These are phyloP conservation scores for Eimeria falciformis DNA, from an alignment of 169 alveolate species.

Conservation along the genomic window DNA sequence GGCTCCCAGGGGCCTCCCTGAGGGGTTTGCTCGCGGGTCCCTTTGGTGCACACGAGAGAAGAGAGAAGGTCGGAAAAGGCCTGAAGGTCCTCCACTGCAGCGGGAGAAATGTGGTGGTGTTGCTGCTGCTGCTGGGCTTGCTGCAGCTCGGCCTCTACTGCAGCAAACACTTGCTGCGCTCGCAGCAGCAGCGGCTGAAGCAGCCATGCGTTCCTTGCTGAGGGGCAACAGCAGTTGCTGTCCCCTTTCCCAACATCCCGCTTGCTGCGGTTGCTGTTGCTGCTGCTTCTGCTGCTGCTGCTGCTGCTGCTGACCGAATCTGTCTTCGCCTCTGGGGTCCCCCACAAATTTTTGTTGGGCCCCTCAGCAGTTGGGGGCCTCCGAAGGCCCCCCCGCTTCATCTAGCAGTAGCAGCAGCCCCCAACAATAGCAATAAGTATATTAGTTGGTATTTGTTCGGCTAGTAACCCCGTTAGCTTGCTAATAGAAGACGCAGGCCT, in stretches of 20 bases:
- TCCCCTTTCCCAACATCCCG: neutral
- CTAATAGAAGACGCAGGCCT: too few relatives aligned
- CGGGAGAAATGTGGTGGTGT: constrained; percentile 34
- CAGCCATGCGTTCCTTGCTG: constrained; percentile 60
- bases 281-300: constrained; percentile 5
- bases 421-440: too few relatives aligned
- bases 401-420: too few relatives aligned
- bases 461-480: too few relatives aligned
- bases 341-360: too few relatives aligned
- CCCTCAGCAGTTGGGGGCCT: constrained; percentile 39
- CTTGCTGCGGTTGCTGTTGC: constrained; percentile 9
- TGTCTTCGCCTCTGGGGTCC: too few relatives aligned
- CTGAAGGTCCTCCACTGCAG: constrained; percentile 58
- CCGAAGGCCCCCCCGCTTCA: neutral
- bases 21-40: too few relatives aligned
- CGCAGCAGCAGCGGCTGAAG: constrained; percentile 64
- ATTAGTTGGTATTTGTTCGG: too few relatives aligned
- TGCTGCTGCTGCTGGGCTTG: constrained; percentile 61
- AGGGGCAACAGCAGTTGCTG: constrained; percentile 38
- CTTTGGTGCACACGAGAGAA: constrained; percentile 47
- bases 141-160: constrained; percentile 61
- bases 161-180: constrained; percentile 57
- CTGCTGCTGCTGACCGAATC: constrained; percentile 30
- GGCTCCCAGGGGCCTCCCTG: constrained; percentile 47
- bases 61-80: constrained; percentile 58